A percentile compares a stretch with the other conserved stretches of the same genome.
Evolutionary conservation across 139 green algal genomes (phyloP).

Genomic region (Haematococcus sp.): DNA sequence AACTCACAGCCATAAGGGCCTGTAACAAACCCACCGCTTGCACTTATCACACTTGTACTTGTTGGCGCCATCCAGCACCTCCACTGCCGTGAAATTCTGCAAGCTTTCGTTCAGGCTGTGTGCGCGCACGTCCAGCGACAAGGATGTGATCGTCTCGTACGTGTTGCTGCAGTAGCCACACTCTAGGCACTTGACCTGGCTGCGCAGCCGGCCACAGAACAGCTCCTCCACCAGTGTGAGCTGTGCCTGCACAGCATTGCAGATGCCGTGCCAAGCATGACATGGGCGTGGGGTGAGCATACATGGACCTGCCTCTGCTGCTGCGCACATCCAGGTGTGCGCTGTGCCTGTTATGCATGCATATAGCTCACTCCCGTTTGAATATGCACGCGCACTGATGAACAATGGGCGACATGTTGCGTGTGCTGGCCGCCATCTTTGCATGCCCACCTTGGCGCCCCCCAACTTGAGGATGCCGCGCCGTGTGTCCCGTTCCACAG

Average conservation of each 20-base stretch:
- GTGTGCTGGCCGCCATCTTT: no score
- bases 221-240: conserved; percentile 45
- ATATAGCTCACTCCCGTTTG: no score
- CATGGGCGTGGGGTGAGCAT: background rate
- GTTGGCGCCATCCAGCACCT: conserved; percentile 51
- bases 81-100: conserved; percentile 21
- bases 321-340: no score
- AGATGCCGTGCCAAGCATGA: no score
- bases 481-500: conserved; percentile 41
- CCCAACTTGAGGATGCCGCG: conserved; percentile 13
- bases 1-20: no score
- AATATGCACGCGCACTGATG: no score
- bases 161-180: conserved; percentile 81
- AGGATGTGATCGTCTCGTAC: conserved; percentile 83
- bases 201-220: conserved; percentile 69
- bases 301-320: background rate
- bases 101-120: no score
- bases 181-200: conserved; percentile 72
- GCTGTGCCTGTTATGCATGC: no score
- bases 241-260: conserved; percentile 23
- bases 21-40: conserved; percentile 22
- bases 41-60: conserved; percentile 55
- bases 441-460: conserved; percentile 24
- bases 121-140: conserved; percentile 80
- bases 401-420: no score